Conservation (phyloP, 2,329 filamentous ascomycete genomes). For the Colletotrichum gigasporum region DNA sequence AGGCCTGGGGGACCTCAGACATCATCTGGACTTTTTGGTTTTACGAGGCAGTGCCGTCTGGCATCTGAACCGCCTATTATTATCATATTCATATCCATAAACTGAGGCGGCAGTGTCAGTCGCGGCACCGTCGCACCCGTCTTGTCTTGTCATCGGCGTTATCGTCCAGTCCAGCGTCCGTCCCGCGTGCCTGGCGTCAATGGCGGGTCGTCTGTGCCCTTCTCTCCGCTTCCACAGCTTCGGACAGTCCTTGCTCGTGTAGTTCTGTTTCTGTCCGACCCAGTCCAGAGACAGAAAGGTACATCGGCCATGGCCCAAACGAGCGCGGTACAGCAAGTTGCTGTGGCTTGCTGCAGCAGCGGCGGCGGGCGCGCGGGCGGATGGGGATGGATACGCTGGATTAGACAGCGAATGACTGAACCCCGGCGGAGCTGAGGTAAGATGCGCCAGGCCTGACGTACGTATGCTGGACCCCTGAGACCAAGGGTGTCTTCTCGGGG, state of each 20-base stretch:
- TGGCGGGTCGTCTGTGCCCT: conserved; percentile 22
- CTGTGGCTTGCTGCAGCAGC: conserved; percentile 24
- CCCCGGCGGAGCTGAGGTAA: conserved; percentile 24
- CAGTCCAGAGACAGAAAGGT: conserved; percentile 6
- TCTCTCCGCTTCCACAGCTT: conserved; percentile 30
- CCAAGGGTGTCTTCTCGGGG: background rate
- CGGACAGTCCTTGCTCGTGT: conserved; percentile 9
- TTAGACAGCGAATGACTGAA: conserved; percentile 13
- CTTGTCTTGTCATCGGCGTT: background rate
- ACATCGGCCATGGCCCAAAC: conserved; percentile 17
- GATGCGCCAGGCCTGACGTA: conserved; percentile 23
- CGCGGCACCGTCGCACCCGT: conserved; percentile 12
- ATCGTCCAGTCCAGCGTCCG: conserved; percentile 7
- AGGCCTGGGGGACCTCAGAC: conserved; percentile 10
- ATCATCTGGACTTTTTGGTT: conserved; percentile 10
- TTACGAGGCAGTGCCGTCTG: background rate
- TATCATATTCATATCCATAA: background rate
- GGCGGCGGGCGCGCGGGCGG: conserved; percentile 1
- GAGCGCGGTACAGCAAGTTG: conserved; percentile 17
- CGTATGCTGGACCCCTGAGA: conserved; percentile 28
- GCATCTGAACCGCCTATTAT: conserved; percentile 6
- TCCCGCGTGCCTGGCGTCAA: conserved; percentile 21
- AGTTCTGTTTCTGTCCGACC: conserved; percentile 6
- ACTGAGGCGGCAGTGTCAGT: too few species aligned
- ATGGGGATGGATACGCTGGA: too few species aligned